phyloP scores from a whole-genome alignment of 1,284 basidiomycete species.

The Apiotrichum mycotoxinovorans region DNA sequence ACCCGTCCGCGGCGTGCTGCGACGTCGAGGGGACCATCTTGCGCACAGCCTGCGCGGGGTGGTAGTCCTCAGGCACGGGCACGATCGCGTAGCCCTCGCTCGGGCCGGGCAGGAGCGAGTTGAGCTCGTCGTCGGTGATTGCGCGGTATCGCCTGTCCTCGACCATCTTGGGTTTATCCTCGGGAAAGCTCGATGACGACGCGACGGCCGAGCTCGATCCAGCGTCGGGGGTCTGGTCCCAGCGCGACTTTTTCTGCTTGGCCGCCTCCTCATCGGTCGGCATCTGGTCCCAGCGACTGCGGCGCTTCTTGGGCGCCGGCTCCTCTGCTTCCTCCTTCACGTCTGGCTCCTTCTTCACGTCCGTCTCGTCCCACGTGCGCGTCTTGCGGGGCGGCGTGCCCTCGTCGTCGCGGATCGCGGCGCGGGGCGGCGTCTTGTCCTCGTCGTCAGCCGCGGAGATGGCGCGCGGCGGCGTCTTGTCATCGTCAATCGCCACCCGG shows the following conservation, averaged over 20 bases:
- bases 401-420: conserved; percentile 56
- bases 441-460: conserved; percentile 15
- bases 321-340: conserved; percentile 50
- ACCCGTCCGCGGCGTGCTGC: conserved; percentile 65
- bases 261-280: conserved; percentile 56
- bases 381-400: conserved; percentile 62
- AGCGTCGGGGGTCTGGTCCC: conserved; percentile 49
- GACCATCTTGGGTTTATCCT: conserved; percentile 62
- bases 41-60: conserved; percentile 61
- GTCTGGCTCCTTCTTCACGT: conserved; percentile 33
- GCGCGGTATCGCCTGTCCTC: conserved; percentile 94
- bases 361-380: conserved; percentile 65
- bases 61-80: conserved; percentile 90
- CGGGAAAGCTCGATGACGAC: conserved; percentile 52
- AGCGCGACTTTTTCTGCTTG: conserved; percentile 70
- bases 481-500: conserved; percentile 50
- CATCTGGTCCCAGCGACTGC: conserved; percentile 96
- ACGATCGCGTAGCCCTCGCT: conserved; percentile 82
- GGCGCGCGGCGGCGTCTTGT: conserved; percentile 60
- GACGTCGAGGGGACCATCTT: conserved; percentile 52
- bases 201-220: conserved; percentile 30
- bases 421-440: conserved; percentile 30
- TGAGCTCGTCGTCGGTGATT: conserved; percentile 92
- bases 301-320: conserved; percentile 75
- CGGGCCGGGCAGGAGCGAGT: conserved; percentile 76